Percentiles rank a stretch among this genome's conserved stretches.
Conservation (phyloP, 768 basidiomycete genomes). For the Tylopilus balloui region DNA sequence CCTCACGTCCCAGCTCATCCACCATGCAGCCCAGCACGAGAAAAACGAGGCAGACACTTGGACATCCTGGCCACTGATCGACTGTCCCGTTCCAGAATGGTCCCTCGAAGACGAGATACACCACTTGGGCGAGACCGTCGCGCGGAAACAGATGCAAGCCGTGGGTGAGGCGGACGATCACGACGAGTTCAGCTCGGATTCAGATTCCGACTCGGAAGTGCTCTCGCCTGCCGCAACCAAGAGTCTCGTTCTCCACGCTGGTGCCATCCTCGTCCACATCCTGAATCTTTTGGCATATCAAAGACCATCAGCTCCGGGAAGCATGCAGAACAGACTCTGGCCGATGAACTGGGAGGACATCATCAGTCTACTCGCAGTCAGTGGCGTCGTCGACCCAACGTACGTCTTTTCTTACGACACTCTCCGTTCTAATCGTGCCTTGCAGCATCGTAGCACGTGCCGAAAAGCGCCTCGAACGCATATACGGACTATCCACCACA, state of each 20-base stretch:
- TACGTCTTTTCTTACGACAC: conserved; percentile 9
- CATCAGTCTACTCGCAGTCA: conserved; percentile 47
- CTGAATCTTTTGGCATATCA: conserved; percentile 53
- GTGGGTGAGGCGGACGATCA: conserved; percentile 20
- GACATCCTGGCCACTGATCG: conserved; percentile 77
- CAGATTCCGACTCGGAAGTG: conserved; percentile 25
- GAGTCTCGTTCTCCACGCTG: conserved; percentile 40
- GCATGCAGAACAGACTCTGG: conserved; percentile 60
- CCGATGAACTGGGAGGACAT: conserved; percentile 63
- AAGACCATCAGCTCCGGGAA: conserved; percentile 49
- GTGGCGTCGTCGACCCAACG: conserved; percentile 33
- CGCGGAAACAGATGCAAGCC: conserved; percentile 17
- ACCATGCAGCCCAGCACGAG: conserved; percentile 14
- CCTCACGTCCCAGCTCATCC: conserved; percentile 48
- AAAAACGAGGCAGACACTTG: conserved; percentile 43
- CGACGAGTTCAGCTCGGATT: conserved; percentile 22
- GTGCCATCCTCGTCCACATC: conserved; percentile 46
- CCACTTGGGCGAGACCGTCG: conserved; percentile 39
- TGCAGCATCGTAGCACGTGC: conserved; percentile 24
- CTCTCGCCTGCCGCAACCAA: conserved; percentile 27
- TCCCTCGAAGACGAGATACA: conserved; percentile 63
- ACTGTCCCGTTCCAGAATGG: conserved; percentile 68
- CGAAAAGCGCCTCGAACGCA: conserved; percentile 25
- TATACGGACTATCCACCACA: conserved; percentile 25
- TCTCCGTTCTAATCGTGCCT: not conserved